Evolutionary conservation across 306 rosid genomes (phyloP).

Genomic region (Clitoria ternatea): DNA sequence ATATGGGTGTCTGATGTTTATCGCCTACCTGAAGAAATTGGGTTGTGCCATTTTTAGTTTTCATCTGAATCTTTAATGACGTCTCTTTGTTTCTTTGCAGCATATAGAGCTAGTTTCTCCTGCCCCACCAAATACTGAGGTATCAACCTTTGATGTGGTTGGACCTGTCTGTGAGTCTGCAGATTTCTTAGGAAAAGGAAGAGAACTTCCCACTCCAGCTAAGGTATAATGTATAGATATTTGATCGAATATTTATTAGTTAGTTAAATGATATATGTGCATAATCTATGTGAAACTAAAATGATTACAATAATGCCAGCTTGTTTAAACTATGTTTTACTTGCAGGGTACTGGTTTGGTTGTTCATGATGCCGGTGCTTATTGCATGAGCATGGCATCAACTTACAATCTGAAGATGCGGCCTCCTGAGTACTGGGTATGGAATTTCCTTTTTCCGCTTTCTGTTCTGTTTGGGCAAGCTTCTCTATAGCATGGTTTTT

Average conservation of each 20-base stretch:
- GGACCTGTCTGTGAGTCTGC: conserved; percentile 59
- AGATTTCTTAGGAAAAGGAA: conserved; percentile 50
- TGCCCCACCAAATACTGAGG: conserved; percentile 45
- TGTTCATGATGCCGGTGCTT: conserved; percentile 98
- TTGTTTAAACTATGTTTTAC: conserved; percentile 17
- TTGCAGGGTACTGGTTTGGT: conserved; percentile 90
- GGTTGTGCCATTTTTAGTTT: neutral
- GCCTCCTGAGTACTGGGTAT: conserved; percentile 95
- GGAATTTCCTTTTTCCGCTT: neutral
- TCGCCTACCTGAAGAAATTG: neutral
- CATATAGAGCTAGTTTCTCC: conserved; percentile 95
- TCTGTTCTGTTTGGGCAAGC: neutral
- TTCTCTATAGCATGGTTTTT: neutral
- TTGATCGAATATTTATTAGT: neutral
- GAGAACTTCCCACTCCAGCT: conserved; percentile 46
- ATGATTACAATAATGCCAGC: neutral
- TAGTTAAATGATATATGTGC: neutral
- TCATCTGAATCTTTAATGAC: neutral
- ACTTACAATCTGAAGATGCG: conserved; percentile 97
- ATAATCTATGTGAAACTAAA: neutral
- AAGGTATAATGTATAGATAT: conserved; percentile 34
- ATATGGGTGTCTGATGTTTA: neutral
- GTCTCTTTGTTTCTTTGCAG: conserved; percentile 42
- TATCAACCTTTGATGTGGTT: conserved; percentile 37
- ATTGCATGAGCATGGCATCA: conserved; percentile 99